Conservation (phyloP, 345 rosid species). For the Eucalyptus albens region DNA sequence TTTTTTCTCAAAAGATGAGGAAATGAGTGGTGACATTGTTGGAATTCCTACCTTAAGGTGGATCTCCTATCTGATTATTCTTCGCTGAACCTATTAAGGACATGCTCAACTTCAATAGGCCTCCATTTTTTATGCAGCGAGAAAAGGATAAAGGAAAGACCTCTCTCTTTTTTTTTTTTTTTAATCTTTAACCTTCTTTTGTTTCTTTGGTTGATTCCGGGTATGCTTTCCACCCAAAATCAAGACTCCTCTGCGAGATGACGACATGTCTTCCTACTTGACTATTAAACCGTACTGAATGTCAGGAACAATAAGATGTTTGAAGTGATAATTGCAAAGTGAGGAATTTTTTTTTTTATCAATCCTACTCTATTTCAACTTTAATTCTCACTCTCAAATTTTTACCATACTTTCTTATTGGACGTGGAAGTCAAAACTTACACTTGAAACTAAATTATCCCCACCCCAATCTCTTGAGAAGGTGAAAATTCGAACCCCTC, state of each 20-base stretch:
- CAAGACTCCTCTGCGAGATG: neutral
- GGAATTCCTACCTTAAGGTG: no score
- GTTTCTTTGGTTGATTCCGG: neutral
- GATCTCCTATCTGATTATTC: no score
- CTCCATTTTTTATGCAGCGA: neutral
- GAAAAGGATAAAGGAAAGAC: neutral
- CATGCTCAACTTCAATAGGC: fast-evolving
- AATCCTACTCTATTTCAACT: fast-evolving
- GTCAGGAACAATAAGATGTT: neutral
- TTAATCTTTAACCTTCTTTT: neutral
- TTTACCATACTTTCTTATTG: fast-evolving
- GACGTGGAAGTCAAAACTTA: no score
- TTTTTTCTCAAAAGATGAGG: no score
- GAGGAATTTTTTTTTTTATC: no score
- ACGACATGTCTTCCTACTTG: neutral
- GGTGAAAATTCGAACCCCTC: fast-evolving
- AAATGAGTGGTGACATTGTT: no score
- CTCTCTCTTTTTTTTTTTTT: neutral
- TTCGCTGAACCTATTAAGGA: no score
- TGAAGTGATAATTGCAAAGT: neutral
- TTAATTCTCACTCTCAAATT: no score
- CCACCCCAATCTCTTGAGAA: fast-evolving
- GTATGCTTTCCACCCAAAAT: neutral
- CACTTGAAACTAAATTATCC: no score
- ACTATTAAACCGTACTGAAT: neutral